A percentile compares a stretch with the other conserved stretches of the same genome.
phyloP scores from a whole-genome alignment of 2,329 filamentous ascomycete species.

The Penicillium sp. region DNA sequence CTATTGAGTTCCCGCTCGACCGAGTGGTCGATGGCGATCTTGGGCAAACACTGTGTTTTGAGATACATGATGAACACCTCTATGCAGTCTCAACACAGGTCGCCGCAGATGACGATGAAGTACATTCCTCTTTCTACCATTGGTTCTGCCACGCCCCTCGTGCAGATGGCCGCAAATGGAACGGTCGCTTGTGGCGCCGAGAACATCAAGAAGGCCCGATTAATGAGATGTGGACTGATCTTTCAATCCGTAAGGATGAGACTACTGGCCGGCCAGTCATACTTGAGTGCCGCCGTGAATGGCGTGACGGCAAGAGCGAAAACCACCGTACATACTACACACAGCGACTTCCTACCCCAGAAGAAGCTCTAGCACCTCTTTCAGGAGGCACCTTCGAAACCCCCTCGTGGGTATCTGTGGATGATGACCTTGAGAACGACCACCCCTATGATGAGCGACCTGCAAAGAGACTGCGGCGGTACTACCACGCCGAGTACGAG shows the following conservation, averaged over 20 bases:
- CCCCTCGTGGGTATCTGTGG: not conserved
- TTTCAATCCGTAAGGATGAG: conserved; percentile 63
- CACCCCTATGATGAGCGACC: conserved; percentile 39
- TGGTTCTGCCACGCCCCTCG: conserved; percentile 62
- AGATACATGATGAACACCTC: conserved; percentile 64
- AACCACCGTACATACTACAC: conserved; percentile 67
- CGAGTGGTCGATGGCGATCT: conserved; percentile 50
- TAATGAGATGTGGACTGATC: conserved; percentile 70
- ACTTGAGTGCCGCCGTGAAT: conserved; percentile 69
- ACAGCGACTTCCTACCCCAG: conserved; percentile 37
- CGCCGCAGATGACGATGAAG: conserved; percentile 61
- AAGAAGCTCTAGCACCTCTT: conserved; percentile 20
- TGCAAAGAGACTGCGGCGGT: conserved; percentile 38
- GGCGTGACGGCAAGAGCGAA: conserved; percentile 57
- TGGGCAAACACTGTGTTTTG: conserved; percentile 68
- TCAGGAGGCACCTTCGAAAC: not conserved
- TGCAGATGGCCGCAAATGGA: conserved; percentile 36
- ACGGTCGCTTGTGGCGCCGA: conserved; percentile 62
- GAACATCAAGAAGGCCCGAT: conserved; percentile 69
- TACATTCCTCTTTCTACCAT: conserved; percentile 68
- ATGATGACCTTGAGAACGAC: conserved; percentile 12
- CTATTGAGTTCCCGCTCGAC: conserved; percentile 31
- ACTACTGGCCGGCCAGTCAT: conserved; percentile 59
- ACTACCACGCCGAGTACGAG: conserved; percentile 45
- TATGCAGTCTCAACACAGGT: conserved; percentile 70